A percentile compares a stretch with the other conserved stretches of the same genome.
phyloP scores from a whole-genome alignment of 352 stramenopile genomes.

The Globisporangium solare region DNA sequence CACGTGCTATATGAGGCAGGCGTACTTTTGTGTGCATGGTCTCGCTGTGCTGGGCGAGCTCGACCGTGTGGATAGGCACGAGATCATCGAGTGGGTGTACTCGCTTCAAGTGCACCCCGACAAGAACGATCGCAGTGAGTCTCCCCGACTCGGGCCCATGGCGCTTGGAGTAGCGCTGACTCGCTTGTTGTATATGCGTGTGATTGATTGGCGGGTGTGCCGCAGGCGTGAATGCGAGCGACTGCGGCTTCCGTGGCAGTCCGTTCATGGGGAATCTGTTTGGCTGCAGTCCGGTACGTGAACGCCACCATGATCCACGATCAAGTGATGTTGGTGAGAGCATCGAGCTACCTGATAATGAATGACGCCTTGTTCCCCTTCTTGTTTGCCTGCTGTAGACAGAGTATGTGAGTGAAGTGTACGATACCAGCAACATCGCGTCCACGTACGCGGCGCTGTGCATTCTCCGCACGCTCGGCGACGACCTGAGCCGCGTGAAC shows the following conservation, averaged over 20 bases:
- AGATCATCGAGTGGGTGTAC: constrained; percentile 87
- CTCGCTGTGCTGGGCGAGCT: constrained; percentile 78
- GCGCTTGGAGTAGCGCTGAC: not conserved
- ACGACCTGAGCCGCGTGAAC: constrained; percentile 75
- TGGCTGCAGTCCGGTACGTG: constrained; percentile 27
- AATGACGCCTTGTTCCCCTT: not conserved
- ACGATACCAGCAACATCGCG: constrained; percentile 84
- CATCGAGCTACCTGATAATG: not conserved
- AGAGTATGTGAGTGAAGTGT: constrained; percentile 63
- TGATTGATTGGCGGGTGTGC: not conserved
- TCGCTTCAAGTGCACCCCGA: constrained; percentile 75
- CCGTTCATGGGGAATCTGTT: constrained; percentile 65
- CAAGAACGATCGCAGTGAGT: constrained; percentile 46
- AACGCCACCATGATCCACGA: not conserved
- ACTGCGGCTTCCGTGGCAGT: constrained; percentile 74
- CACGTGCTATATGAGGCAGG: constrained; percentile 17
- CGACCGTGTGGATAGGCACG: constrained; percentile 55
- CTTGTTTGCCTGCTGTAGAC: constrained; percentile 11
- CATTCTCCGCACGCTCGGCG: constrained; percentile 81
- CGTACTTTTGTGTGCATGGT: constrained; percentile 84
- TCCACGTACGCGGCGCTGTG: constrained; percentile 81
- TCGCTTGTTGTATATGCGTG: not conserved
- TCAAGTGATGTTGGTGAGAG: no score
- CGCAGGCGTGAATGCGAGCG: constrained; percentile 52
- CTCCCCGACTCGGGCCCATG: no score